Base-by-base conservation (phyloP, 768 basidiomycete species). In the Boletus subparvulus region DNA sequence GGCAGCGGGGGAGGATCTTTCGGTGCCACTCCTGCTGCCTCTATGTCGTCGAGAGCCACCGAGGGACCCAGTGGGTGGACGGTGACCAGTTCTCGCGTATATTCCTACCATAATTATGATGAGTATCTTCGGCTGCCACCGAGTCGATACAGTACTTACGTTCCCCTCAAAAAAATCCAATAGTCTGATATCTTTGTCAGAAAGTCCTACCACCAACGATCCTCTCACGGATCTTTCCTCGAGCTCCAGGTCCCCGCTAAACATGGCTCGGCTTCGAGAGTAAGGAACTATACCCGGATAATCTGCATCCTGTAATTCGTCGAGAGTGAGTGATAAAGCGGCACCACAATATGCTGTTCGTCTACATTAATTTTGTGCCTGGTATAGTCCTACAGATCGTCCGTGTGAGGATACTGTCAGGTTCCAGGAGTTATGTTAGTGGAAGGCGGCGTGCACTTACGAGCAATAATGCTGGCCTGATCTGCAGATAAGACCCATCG, bases 141-240 rank as follows among this genome's bases (percentile, higher is more conserved):
- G 43, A 45, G 24, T 46, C 39, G 17, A 42, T 30, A 21, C 3
- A 17, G 43, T 8, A 75, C 83, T 65, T 62, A 88, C 95, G 47
- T 80, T 62, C 33, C 92, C 92, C 72, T 98, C 95, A 56, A 96
- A 98, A 10, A 76, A 52, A 71, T 98, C 94, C 24, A 98, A 73
- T 3, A 80, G 68, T n/a, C 60, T 59, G 1, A 97, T 74, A 60
- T 98, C 94, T 17, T 62, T 40, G 11, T 70, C 70, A 0, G 82
- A 84, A 45, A 97, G 76, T 1, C 95, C 94, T 1, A 70, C 72
- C 3, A 97, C 91, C 37, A 95, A 66, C 4, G 87, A 87, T 11
- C 95, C 95, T 45, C 87, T 80, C 0, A 96, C 92, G 19, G 77
- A 83, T 44, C 77, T 77, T 47, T 94, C 89, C 48, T 90, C 86